These are phyloP conservation scores for Chlamydomonas incerta DNA, from an alignment of 139 green algal genomes.

Conservation along the genomic window DNA sequence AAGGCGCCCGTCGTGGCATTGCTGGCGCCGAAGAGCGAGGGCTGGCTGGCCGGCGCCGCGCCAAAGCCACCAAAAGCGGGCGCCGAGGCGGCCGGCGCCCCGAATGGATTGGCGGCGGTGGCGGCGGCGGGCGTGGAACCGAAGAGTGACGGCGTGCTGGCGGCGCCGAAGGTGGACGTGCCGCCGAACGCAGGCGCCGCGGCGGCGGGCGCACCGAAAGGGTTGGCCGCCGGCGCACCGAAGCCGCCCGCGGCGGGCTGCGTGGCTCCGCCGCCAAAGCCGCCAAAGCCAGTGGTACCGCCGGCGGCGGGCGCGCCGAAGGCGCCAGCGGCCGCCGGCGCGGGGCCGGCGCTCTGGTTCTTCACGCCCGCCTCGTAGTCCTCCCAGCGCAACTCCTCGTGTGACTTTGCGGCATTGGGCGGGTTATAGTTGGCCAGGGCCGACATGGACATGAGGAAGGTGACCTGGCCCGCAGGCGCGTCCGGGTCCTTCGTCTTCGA, in stretches of 20 bases:
- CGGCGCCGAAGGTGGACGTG: constrained; percentile 46
- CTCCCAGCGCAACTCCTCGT: constrained; percentile 92
- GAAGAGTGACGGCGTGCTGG: constrained; percentile 32
- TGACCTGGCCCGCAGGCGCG: constrained; percentile 39
- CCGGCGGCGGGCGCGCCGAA: constrained; percentile 4
- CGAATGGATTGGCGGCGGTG: constrained; percentile 7
- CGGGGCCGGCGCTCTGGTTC: constrained; percentile 21
- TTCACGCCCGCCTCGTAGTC: constrained; percentile 85
- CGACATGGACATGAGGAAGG: constrained; percentile 75
- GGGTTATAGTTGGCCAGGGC: constrained; percentile 75
- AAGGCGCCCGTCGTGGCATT: background rate
- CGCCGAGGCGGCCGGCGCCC: background rate
- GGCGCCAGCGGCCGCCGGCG: background rate
- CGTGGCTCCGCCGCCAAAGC: constrained; percentile 42
- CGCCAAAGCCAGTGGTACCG: constrained; percentile 23
- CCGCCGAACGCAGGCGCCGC: constrained; percentile 45
- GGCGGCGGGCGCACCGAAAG: constrained; percentile 56
- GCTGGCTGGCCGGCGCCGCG: constrained; percentile 15
- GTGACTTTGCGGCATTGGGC: constrained; percentile 77
- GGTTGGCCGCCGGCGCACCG: constrained; percentile 30
- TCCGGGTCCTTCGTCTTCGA: constrained; percentile 77
- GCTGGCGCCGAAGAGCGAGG: constrained; percentile 25
- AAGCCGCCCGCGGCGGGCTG: constrained; percentile 9
- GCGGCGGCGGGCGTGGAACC: background rate
- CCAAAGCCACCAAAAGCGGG: constrained; percentile 47